These are phyloP conservation scores for Centrapalus pauciflorus DNA, from an alignment of 129 eudicot genomes.

Conservation along the genomic window DNA sequence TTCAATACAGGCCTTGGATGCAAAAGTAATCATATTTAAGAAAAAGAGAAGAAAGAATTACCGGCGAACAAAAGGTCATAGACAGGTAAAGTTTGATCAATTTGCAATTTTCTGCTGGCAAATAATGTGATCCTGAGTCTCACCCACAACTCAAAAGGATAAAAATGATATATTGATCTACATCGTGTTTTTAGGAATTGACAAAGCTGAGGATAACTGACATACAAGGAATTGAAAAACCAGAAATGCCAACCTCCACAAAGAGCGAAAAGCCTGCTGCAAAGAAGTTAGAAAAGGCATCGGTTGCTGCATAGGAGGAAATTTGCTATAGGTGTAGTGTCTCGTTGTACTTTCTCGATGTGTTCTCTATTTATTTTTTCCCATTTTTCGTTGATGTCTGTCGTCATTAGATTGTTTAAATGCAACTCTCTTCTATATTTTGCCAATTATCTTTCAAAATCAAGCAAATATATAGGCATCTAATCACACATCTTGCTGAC, in stretches of 20 bases:
- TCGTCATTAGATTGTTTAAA: too few species aligned
- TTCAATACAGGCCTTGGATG: slow-evolving; percentile 80
- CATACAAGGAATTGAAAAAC: slow-evolving; percentile 61
- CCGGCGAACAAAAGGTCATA: too few species aligned
- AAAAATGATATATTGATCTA: neutral
- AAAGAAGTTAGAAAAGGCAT: slow-evolving; percentile 36
- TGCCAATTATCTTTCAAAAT: too few species aligned
- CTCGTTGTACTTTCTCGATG: too few species aligned
- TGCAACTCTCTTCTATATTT: too few species aligned
- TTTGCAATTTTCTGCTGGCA: slow-evolving; percentile 17
- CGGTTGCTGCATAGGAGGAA: slow-evolving; percentile 40
- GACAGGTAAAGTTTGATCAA: too few species aligned
- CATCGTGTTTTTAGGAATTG: slow-evolving; percentile 35
- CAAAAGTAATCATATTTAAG: slow-evolving; percentile 71
- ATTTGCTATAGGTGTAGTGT: slow-evolving; percentile 1
- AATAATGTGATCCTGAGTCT: neutral
- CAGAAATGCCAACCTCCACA: slow-evolving; percentile 15
- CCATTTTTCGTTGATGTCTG: too few species aligned
- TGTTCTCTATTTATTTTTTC: too few species aligned
- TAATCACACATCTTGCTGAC: too few species aligned
- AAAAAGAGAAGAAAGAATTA: too few species aligned
- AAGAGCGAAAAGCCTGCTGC: slow-evolving; percentile 23
- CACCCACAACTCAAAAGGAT: neutral
- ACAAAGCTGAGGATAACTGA: slow-evolving; percentile 62
- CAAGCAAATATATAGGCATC: too few species aligned